Conservation (phyloP, 2,329 filamentous ascomycete species). For the Beauveria scarabaeidicola region DNA sequence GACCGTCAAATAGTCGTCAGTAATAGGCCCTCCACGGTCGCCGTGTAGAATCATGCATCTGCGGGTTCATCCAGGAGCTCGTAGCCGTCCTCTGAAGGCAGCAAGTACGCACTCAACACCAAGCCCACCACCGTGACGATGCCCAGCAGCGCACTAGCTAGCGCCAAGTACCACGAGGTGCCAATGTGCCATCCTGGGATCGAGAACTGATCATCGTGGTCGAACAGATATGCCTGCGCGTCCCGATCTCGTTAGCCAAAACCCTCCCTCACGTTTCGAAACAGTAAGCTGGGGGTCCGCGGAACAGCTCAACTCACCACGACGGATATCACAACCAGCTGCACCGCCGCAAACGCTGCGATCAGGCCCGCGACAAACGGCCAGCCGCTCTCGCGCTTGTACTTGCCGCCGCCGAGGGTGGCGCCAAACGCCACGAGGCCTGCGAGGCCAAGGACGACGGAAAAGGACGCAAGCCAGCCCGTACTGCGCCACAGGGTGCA, state of each 20-base stretch:
- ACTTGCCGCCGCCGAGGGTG: conserved; percentile 69
- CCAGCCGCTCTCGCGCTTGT: conserved; percentile 76
- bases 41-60: conserved; percentile 37
- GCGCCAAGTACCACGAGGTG: conserved; percentile 66
- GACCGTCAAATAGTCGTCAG: not conserved
- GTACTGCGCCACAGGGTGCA: conserved; percentile 87
- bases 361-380: conserved; percentile 62
- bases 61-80: conserved; percentile 51
- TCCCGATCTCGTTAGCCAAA: not conserved
- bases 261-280: too few species aligned
- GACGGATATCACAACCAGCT: conserved; percentile 70
- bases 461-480: conserved; percentile 80
- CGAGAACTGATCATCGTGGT: conserved; percentile 76
- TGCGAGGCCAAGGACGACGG: conserved; percentile 72
- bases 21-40: too few species aligned
- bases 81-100: conserved; percentile 80
- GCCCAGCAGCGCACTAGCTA: conserved; percentile 45
- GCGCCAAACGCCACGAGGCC: conserved; percentile 72
- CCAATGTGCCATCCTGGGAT: conserved; percentile 73
- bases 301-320: conserved; percentile 51
- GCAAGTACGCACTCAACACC: conserved; percentile 55
- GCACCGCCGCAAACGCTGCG: conserved; percentile 54
- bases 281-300: too few species aligned
- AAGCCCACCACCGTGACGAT: conserved; percentile 50
- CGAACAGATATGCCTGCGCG: conserved; percentile 67